Evolutionary conservation across 2,329 filamentous ascomycete genomes (phyloP).

Genomic region (Aschersonia sp.): DNA sequence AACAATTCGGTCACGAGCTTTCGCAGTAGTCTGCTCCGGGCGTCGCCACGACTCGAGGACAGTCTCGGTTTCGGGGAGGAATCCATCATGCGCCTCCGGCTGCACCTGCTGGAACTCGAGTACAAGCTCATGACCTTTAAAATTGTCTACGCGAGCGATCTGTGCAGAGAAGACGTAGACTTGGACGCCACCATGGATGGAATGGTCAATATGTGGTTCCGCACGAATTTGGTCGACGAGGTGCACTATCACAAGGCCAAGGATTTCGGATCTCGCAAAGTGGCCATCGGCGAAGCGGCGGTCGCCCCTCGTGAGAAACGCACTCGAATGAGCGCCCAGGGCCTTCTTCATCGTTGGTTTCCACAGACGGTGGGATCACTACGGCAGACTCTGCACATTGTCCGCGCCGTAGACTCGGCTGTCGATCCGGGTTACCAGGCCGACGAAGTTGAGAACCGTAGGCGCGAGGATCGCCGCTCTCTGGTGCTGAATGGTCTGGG

Average conservation of each 20-base stretch:
- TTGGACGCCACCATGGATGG: slow-evolving; percentile 10
- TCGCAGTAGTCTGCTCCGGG: slow-evolving; percentile 7
- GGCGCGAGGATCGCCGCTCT: slow-evolving; percentile 8
- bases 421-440: slow-evolving; percentile 12
- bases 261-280: slow-evolving; percentile 10
- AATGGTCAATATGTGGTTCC: slow-evolving; percentile 14
- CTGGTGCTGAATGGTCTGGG: slow-evolving; percentile 9
- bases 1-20: slow-evolving; percentile 9
- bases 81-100: slow-evolving; percentile 12
- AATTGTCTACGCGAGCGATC: slow-evolving; percentile 15
- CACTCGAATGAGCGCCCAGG: slow-evolving; percentile 7
- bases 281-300: slow-evolving; percentile 2
- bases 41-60: slow-evolving; percentile 10
- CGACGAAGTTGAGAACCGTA: slow-evolving; percentile 10
- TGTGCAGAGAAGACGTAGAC: slow-evolving; percentile 7
- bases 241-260: slow-evolving; percentile 15
- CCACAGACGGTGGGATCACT: slow-evolving; percentile 9
- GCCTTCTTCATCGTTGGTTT: slow-evolving; percentile 10
- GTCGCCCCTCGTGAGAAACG: slow-evolving; percentile 9
- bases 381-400: slow-evolving; percentile 12
- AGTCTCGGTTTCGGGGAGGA: slow-evolving; percentile 9
- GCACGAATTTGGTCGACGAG: slow-evolving; percentile 14
- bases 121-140: slow-evolving; percentile 14
- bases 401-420: slow-evolving; percentile 12
- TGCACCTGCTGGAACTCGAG: slow-evolving; percentile 15